phyloP scores from a whole-genome alignment of 2,329 filamentous ascomycete genomes.

The Scedosporium apiospermum region DNA sequence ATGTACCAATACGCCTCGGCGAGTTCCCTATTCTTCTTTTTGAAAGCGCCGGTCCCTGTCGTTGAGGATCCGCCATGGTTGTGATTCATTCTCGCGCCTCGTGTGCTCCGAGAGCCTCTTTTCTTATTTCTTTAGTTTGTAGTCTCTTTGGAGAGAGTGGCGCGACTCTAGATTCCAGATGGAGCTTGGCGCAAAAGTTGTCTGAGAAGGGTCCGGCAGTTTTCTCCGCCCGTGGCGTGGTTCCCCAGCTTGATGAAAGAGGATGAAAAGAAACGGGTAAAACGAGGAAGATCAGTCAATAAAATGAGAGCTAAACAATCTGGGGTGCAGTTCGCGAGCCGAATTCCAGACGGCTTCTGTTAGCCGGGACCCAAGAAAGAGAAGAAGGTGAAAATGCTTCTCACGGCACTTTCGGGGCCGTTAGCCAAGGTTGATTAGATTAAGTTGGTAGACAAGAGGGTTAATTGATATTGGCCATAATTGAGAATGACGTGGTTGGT shows the following conservation, averaged over 20 bases:
- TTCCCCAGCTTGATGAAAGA: neutral
- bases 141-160: neutral
- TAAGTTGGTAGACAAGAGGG: no score
- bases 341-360: no score
- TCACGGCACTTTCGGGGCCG: no score
- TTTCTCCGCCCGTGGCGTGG: neutral
- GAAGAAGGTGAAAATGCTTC: no score
- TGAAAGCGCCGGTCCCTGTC: slow-evolving; percentile 28
- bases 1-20: slow-evolving; percentile 52
- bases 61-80: slow-evolving; percentile 9
- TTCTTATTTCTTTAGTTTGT: neutral
- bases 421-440: no score
- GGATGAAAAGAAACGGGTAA: neutral
- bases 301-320: neutral
- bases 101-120: neutral
- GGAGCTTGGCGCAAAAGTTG: neutral
- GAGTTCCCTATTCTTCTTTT: slow-evolving; percentile 31
- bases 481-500: no score
- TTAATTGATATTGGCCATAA: no score
- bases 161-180: neutral
- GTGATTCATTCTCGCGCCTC: slow-evolving; percentile 4
- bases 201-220: neutral
- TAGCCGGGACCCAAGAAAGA: no score
- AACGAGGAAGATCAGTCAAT: neutral
- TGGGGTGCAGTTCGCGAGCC: no score